These are phyloP conservation scores for Emericellopsis atlantica DNA, from an alignment of 2,329 filamentous ascomycete species.

Conservation along the genomic window DNA sequence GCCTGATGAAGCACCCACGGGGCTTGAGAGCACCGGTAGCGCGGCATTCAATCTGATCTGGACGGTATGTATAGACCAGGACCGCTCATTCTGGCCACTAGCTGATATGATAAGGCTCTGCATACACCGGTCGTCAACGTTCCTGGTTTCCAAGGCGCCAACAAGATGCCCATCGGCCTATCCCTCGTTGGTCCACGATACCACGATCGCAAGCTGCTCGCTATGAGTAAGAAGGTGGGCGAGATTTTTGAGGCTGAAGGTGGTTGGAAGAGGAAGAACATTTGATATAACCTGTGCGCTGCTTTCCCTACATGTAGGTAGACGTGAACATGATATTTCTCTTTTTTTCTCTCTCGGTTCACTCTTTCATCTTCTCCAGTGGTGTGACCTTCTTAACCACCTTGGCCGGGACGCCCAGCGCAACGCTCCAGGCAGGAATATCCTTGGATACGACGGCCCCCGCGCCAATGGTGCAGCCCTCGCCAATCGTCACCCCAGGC, in stretches of 20 bases:
- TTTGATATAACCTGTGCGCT: too few species aligned
- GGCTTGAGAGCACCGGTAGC: constrained; percentile 35
- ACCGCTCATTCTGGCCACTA: too few species aligned
- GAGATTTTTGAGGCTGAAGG: constrained; percentile 19
- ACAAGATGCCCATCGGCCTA: constrained; percentile 45
- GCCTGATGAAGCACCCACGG: constrained; percentile 40
- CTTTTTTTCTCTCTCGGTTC: not conserved
- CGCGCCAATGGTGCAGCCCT: constrained; percentile 36
- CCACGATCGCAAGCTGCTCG: constrained; percentile 28
- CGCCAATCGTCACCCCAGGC: constrained; percentile 38
- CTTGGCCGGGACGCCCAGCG: constrained; percentile 31
- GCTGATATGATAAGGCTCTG: constrained; percentile 13
- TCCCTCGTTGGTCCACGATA: constrained; percentile 36
- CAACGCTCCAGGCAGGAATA: constrained; percentile 33
- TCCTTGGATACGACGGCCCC: constrained; percentile 37
- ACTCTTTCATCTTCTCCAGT: not conserved
- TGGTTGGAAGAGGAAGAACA: constrained; percentile 11
- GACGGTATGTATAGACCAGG: constrained; percentile 23
- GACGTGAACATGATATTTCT: too few species aligned
- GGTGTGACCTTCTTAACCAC: constrained; percentile 33
- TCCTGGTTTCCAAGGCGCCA: constrained; percentile 42
- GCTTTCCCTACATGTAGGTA: too few species aligned
- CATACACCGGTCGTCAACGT: constrained; percentile 54
- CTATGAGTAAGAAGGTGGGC: constrained; percentile 24
- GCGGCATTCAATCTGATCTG: constrained; percentile 33